Conservation (phyloP, 176 grass and related monocot species). For the Tuctoria greenei region DNA sequence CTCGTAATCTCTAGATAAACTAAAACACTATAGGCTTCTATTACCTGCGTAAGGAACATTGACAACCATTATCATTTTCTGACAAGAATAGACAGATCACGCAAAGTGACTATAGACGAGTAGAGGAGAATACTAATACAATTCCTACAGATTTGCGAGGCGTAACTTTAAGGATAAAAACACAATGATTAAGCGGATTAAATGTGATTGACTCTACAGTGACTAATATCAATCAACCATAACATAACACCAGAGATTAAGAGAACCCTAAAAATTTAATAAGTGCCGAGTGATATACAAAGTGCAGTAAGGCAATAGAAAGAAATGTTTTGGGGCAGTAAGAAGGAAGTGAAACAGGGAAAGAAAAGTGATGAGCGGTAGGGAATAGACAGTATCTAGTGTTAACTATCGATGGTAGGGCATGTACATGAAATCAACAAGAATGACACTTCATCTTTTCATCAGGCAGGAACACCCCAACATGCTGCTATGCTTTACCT, state of each 20-base stretch:
- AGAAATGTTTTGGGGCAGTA: slow-evolving; percentile 1
- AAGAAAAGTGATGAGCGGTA: background rate
- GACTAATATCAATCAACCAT: background rate
- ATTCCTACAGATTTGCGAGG: background rate
- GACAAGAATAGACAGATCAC: background rate
- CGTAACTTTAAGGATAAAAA: background rate
- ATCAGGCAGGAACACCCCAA: background rate
- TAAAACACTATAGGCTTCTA: background rate
- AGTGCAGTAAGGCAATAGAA: background rate
- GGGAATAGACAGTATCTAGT: background rate
- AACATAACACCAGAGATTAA: background rate
- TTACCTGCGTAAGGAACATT: background rate
- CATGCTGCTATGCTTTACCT: background rate
- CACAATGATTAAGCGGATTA: background rate
- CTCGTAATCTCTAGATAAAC: slow-evolving; percentile 5
- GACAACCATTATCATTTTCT: background rate
- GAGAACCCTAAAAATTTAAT: background rate
- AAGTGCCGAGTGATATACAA: background rate
- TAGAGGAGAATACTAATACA: slow-evolving; percentile 2
- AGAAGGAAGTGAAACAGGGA: slow-evolving; percentile 11
- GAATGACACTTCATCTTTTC: slow-evolving; percentile 13
- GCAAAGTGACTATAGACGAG: background rate
- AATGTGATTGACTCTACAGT: background rate
- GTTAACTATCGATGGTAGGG: background rate
- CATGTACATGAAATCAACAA: background rate